Percentiles rank a stretch among this genome's conserved stretches.
These are phyloP conservation scores for Pistacia atlantica DNA, from an alignment of 345 rosid species.

Conservation along the genomic window DNA sequence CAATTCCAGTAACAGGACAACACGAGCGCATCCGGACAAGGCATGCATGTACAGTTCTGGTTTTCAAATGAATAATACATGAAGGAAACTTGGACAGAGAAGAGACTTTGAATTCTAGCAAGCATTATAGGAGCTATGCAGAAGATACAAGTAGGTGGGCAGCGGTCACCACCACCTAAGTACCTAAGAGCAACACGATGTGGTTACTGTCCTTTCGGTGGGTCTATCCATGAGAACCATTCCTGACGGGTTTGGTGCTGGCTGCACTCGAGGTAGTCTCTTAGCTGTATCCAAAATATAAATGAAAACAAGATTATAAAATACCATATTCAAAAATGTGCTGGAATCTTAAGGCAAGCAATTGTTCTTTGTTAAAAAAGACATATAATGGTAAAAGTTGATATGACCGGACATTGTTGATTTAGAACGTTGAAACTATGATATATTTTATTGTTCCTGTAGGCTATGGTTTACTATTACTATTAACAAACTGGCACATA, in stretches of 20 bases:
- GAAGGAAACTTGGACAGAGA: background rate
- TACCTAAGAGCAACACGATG: slow-evolving; percentile 82
- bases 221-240: slow-evolving; percentile 89
- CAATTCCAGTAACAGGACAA: slow-evolving; percentile 21
- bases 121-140: slow-evolving; percentile 26
- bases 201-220: slow-evolving; percentile 58
- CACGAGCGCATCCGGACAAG: slow-evolving; percentile 5
- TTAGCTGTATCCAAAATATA: slow-evolving; percentile 54
- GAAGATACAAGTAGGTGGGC: slow-evolving; percentile 27
- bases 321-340: no score
- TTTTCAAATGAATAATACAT: slow-evolving; percentile 20
- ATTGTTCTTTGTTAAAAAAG: background rate
- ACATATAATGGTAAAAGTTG: background rate
- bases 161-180: background rate
- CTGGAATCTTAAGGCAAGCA: background rate
- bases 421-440: background rate
- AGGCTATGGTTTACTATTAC: background rate
- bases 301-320: background rate
- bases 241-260: slow-evolving; percentile 79
- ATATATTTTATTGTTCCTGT: background rate
- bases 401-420: background rate
- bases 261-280: slow-evolving; percentile 84
- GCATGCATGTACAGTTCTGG: slow-evolving; percentile 29
- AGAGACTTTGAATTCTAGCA: slow-evolving; percentile 14
- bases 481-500: background rate